These are phyloP conservation scores for Artemisia argyi DNA, from an alignment of 129 eudicot species.

Conservation along the genomic window DNA sequence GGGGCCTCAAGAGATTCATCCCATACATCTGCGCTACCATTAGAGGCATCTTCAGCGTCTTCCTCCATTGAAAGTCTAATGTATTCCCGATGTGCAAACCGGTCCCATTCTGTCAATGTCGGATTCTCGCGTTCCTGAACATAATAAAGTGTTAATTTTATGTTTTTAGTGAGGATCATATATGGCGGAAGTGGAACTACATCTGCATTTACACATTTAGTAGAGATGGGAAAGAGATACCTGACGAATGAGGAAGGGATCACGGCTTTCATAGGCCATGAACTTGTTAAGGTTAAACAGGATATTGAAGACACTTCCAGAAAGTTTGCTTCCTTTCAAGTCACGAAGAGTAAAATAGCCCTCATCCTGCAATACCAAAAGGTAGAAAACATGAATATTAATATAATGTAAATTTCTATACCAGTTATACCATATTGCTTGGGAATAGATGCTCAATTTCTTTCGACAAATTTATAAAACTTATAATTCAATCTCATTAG, in stretches of 20 bases:
- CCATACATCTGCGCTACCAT: constrained; percentile 85
- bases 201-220: no score
- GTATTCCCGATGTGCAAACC: constrained; percentile 93
- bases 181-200: background rate
- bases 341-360: constrained; percentile 10
- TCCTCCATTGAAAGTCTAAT: constrained; percentile 80
- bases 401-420: no score
- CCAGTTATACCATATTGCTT: no score
- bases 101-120: constrained; percentile 91
- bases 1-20: constrained; percentile 83
- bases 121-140: constrained; percentile 96
- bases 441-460: no score
- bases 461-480: no score
- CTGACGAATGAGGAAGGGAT: constrained; percentile 11
- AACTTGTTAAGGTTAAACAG: constrained; percentile 14
- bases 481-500: no score
- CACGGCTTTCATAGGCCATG: constrained; percentile 14
- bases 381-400: background rate
- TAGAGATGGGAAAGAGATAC: background rate
- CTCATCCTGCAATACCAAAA: constrained; percentile 11
- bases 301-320: constrained; percentile 20
- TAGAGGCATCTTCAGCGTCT: constrained; percentile 72
- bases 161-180: background rate
- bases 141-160: background rate
- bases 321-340: constrained; percentile 14